These are phyloP conservation scores for Aphanoascus verrucosus DNA, from an alignment of 2,329 filamentous ascomycete species.

Conservation along the genomic window DNA sequence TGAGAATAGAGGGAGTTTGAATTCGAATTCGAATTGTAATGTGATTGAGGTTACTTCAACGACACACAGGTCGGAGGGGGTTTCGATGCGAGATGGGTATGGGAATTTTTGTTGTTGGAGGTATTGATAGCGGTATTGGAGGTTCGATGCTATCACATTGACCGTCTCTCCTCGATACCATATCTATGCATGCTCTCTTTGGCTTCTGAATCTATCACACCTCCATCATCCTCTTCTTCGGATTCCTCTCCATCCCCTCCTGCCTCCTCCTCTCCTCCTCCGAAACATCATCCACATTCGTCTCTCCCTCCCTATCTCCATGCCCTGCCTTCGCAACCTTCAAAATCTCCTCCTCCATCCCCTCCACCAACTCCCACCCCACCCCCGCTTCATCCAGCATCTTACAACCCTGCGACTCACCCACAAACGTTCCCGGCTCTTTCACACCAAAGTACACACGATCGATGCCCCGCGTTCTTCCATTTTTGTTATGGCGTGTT, in stretches of 20 bases:
- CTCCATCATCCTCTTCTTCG: conserved; percentile 41
- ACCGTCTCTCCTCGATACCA: too few relatives aligned
- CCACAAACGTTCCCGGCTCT: conserved; percentile 85
- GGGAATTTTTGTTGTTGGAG: too few relatives aligned
- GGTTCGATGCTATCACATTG: too few relatives aligned
- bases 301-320: conserved; percentile 23
- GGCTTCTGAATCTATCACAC: conserved; percentile 10
- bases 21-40: too few relatives aligned
- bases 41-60: too few relatives aligned
- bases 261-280: conserved; percentile 31
- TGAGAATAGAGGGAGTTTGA: not conserved
- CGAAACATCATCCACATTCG: conserved; percentile 31
- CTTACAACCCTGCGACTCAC: conserved; percentile 62
- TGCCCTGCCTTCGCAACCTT: conserved; percentile 77
- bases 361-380: conserved; percentile 58
- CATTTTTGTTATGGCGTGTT: conserved; percentile 27
- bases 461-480: conserved; percentile 43
- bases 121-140: too few relatives aligned
- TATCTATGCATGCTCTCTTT: too few relatives aligned
- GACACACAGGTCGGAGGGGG: too few relatives aligned
- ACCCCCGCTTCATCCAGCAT: conserved; percentile 64
- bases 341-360: conserved; percentile 71
- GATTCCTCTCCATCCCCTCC: conserved; percentile 32
- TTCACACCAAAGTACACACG: conserved; percentile 78
- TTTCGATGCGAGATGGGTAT: too few relatives aligned